These are phyloP conservation scores for Auxenochlorella pyrenoidosa DNA, from an alignment of 139 green algal species.

Conservation along the genomic window DNA sequence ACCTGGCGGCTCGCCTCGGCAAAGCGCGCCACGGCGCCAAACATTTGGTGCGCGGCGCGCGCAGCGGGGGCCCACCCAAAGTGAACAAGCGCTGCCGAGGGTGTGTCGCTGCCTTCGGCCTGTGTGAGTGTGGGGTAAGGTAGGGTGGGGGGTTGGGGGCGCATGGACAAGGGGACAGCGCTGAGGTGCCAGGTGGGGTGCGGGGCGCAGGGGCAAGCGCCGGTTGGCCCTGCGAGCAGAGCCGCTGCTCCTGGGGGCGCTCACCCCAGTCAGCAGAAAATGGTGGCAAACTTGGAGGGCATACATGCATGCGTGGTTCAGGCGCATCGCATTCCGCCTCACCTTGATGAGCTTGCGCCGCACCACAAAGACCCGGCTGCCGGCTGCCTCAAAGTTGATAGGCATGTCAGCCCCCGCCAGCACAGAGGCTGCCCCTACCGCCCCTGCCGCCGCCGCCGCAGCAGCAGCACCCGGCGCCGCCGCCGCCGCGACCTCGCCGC, in stretches of 20 bases:
- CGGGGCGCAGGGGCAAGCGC: no score
- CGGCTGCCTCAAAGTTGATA: constrained; percentile 49
- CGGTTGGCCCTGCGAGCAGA: no score
- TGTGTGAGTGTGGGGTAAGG: not conserved
- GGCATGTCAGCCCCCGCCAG: not conserved
- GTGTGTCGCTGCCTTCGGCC: constrained; percentile 1
- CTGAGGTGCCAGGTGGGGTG: not conserved
- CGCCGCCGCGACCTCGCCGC: not conserved
- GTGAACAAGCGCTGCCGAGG: constrained; percentile 37
- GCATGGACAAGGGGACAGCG: not conserved
- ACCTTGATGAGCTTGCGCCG: constrained; percentile 45
- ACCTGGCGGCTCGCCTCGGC: constrained; percentile 1
- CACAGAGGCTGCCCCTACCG: not conserved
- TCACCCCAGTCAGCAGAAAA: no score
- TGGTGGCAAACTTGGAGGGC: no score
- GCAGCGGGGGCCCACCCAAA: constrained; percentile 46
- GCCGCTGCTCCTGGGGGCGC: no score
- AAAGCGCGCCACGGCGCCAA: constrained; percentile 29
- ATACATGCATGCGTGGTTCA: no score
- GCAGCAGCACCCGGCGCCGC: not conserved
- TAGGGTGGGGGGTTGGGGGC: not conserved
- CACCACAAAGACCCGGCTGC: constrained; percentile 42
- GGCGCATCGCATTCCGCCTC: no score
- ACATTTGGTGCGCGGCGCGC: constrained; percentile 43
- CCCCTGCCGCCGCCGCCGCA: not conserved